These are phyloP conservation scores for Saturnispora bothae DNA, from an alignment of 805 yeast species.

Conservation along the genomic window DNA sequence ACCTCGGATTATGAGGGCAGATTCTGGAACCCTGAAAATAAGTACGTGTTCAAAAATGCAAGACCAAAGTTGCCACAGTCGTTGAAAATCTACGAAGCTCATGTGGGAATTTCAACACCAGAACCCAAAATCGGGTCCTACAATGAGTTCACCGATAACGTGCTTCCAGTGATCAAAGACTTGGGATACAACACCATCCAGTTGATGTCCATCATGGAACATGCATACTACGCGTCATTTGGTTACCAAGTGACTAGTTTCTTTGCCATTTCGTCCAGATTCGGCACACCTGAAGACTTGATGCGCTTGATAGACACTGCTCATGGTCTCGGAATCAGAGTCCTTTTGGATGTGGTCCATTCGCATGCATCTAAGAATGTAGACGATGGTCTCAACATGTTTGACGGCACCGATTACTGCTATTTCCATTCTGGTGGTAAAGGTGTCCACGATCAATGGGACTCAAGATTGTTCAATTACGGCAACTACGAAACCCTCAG, in stretches of 20 bases:
- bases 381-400: slow-evolving; percentile 83
- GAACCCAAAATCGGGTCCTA: slow-evolving; percentile 80
- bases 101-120: slow-evolving; percentile 87
- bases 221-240: slow-evolving; percentile 94
- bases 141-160: slow-evolving; percentile 67
- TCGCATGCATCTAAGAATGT: slow-evolving; percentile 95
- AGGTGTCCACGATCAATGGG: slow-evolving; percentile 91
- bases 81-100: slow-evolving; percentile 86
- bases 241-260: slow-evolving; percentile 96
- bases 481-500: slow-evolving; percentile 86
- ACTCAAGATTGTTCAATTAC: slow-evolving; percentile 87
- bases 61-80: slow-evolving; percentile 51
- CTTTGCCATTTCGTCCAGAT: slow-evolving; percentile 83
- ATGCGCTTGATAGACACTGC: slow-evolving; percentile 88
- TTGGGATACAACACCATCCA: slow-evolving; percentile 91
- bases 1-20: slow-evolving; percentile 65
- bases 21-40: slow-evolving; percentile 72
- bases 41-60: slow-evolving; percentile 49
- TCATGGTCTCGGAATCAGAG: slow-evolving; percentile 78
- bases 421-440: slow-evolving; percentile 82
- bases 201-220: slow-evolving; percentile 98
- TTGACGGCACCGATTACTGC: slow-evolving; percentile 93
- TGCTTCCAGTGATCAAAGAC: slow-evolving; percentile 74
- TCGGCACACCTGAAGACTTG: slow-evolving; percentile 91
- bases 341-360: slow-evolving; percentile 85